Percentiles rank a stretch among this genome's conserved stretches.
These are phyloP conservation scores for Scalesia atractyloides DNA, from an alignment of 129 eudicot genomes.

Conservation along the genomic window DNA sequence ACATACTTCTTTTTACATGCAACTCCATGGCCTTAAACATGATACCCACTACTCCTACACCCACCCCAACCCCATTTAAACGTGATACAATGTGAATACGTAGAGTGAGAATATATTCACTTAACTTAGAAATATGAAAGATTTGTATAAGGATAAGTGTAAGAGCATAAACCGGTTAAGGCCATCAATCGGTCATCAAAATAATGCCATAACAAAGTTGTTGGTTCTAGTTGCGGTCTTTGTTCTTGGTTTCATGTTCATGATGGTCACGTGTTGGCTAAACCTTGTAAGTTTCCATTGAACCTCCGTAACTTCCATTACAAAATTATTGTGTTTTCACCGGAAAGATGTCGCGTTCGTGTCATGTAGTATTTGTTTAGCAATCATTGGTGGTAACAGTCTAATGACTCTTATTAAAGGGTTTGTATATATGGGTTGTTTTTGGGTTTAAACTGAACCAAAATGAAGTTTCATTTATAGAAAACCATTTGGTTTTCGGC, in stretches of 20 bases:
- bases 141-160: conserved; percentile 26
- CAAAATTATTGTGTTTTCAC: background rate
- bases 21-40: conserved; percentile 13
- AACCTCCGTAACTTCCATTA: background rate
- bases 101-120: conserved; percentile 2
- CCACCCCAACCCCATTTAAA: background rate
- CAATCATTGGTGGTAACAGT: background rate
- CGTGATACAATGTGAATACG: conserved; percentile 15
- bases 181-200: conserved; percentile 24
- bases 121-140: conserved; percentile 31
- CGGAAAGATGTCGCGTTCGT: background rate
- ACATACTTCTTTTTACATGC: background rate
- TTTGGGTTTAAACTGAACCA: no score
- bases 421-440: no score
- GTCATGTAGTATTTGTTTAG: background rate
- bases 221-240: conserved; percentile 3
- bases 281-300: conserved; percentile 32
- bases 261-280: conserved; percentile 13
- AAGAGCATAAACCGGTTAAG: conserved; percentile 32
- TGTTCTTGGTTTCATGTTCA: conserved; percentile 4
- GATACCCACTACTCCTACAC: background rate
- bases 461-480: no score
- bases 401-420: background rate
- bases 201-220: background rate
- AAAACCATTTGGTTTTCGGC: no score